Base-by-base conservation (phyloP, 2,329 filamentous ascomycete species). In the Leptographium procerum region DNA sequence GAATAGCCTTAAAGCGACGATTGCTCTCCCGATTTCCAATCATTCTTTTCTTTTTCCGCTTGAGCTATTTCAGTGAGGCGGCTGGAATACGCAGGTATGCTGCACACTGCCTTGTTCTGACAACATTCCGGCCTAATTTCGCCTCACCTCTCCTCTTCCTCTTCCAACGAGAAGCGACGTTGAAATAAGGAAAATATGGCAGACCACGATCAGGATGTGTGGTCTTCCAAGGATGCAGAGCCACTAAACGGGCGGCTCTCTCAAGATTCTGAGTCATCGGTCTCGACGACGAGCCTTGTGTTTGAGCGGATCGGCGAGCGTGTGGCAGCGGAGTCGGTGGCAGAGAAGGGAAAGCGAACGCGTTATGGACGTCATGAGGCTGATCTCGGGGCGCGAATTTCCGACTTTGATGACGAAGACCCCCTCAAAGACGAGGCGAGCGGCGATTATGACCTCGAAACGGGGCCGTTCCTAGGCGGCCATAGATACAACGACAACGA, bases 211-310 rank as follows among this genome's bases (percentile, higher is more conserved):
- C 36, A 55, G 5, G 10, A 22, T 16, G 10, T 16, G 19, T 11
- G 29, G n/a, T 22, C 48, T 5, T 13, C 31, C 36, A 24, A 22
- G 26, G 34, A 8, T 14, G 53, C 29, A 31, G 8, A 16, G 14
- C 34, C 55, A 31, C 36, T 73, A 74, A 62, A 69, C 69, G 60
- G 55, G 16, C 45, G 55, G 19, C 14, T 2, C 26, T 83, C 81
- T 57, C 72, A 72, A 66, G 80, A 79, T 61, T 89, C 88, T 4
- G 70, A 82, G 52, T 89, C 87, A n/a, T 87, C 86, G 47, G 85
- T 84, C n/a, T 94, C 89, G 36, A 92, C 89, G 13, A 91, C 87
- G 4, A 92, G 89, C 65, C 77, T 94, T 16, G 83, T 94, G 57
- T 88, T 94, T 68, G 88, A 94, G 64, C 83, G 86, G 62, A 79